phyloP scores from a whole-genome alignment of 805 yeast genomes.

The Candida nanaspora region DNA sequence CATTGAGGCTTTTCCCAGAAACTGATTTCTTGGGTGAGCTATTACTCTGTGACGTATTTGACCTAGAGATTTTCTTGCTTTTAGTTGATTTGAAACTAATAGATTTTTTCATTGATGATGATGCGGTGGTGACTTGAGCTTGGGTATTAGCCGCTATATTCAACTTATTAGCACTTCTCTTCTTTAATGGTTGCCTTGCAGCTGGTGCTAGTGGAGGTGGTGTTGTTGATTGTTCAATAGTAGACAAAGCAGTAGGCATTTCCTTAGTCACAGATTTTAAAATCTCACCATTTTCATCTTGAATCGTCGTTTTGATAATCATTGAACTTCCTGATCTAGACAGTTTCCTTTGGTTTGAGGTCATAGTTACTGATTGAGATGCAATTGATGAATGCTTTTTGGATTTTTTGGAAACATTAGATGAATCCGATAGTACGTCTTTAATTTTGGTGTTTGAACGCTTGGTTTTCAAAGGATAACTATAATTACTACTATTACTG shows the following conservation, averaged over 20 bases:
- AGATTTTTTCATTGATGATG: constrained; percentile 42
- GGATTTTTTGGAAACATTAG: not conserved
- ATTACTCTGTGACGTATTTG: not conserved
- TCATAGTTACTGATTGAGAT: not conserved
- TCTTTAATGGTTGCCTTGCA: constrained; percentile 8
- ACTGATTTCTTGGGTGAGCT: not conserved
- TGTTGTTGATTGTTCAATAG: too few species aligned
- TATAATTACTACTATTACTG: not conserved
- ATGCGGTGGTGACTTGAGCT: constrained; percentile 32
- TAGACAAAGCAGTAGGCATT: constrained; percentile 25
- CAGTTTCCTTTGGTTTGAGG: not conserved
- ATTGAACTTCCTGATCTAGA: constrained; percentile 20
- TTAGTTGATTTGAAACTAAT: constrained; percentile 29
- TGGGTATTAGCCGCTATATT: constrained; percentile 3
- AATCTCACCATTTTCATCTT: constrained; percentile 25
- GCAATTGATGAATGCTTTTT: not conserved
- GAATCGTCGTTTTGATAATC: constrained; percentile 24
- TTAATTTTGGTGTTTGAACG: not conserved
- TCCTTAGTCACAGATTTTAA: constrained; percentile 22
- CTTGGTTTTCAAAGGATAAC: not conserved
- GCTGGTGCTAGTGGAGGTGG: not conserved
- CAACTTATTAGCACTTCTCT: constrained; percentile 5
- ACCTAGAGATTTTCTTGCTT: not conserved
- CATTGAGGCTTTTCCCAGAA: not conserved
- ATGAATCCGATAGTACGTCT: not conserved